Conservation (phyloP, 2,329 filamentous ascomycete species). For the Acrodontium crateriforme region DNA sequence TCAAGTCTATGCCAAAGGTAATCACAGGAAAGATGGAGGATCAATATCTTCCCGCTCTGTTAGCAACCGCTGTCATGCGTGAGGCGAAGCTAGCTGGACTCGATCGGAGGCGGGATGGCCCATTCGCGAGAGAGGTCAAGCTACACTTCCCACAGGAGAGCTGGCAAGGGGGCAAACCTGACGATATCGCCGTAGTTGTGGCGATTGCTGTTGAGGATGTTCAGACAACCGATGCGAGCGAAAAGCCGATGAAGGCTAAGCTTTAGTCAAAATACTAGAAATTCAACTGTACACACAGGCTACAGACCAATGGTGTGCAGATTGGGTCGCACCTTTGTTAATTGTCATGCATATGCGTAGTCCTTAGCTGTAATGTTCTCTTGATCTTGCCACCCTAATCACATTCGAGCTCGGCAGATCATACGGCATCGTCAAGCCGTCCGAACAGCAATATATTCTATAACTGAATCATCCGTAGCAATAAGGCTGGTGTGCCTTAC, state of each 20-base stretch:
- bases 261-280: constrained; percentile 6
- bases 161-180: constrained; percentile 85
- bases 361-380: too few species aligned
- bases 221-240: constrained; percentile 2
- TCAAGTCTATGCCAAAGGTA: constrained; percentile 11
- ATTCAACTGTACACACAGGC: not conserved
- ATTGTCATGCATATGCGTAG: too few species aligned
- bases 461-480: too few species aligned
- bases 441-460: too few species aligned
- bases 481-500: too few species aligned
- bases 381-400: too few species aligned
- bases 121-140: constrained; percentile 90
- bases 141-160: constrained; percentile 73
- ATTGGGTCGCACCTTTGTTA: too few species aligned
- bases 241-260: constrained; percentile 20
- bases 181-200: constrained; percentile 85
- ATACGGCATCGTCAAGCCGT: too few species aligned
- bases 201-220: constrained; percentile 58
- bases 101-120: constrained; percentile 70
- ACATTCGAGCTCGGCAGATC: too few species aligned
- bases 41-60: constrained; percentile 56
- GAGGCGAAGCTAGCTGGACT: constrained; percentile 77
- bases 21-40: constrained; percentile 19
- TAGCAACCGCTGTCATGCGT: constrained; percentile 66
- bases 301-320: not conserved